Evolutionary conservation across 768 basidiomycete genomes (phyloP).

Genomic region (Pisolithus sp.): DNA sequence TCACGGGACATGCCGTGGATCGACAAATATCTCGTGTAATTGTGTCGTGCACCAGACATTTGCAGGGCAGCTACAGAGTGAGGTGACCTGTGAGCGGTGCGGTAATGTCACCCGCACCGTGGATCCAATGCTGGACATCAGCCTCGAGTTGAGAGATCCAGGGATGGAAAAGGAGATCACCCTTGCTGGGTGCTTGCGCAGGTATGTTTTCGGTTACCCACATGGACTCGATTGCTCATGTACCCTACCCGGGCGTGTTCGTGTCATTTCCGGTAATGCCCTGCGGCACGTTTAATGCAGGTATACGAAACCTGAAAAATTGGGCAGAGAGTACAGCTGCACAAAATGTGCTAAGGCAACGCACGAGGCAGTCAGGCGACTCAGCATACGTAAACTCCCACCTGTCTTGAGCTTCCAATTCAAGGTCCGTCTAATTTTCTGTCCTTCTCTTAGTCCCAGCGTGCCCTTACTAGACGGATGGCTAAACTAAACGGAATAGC

Average conservation of each 20-base stretch:
- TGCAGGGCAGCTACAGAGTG: conserved; percentile 79
- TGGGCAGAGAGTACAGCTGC: conserved; percentile 84
- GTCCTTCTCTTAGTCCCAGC: background rate
- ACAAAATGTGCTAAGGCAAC: conserved; percentile 66
- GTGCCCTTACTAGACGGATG: background rate
- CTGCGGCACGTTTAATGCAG: conserved; percentile 32
- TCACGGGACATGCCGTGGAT: conserved; percentile 69
- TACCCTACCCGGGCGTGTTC: too few relatives aligned
- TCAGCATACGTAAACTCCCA: conserved; percentile 81
- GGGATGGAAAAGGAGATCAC: conserved; percentile 56
- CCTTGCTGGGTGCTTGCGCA: conserved; percentile 66
- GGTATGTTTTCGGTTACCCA: conserved; percentile 35
- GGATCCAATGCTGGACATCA: conserved; percentile 89
- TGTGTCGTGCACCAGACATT: conserved; percentile 92
- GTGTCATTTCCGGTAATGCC: background rate
- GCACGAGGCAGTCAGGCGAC: conserved; percentile 75
- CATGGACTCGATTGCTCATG: too few relatives aligned
- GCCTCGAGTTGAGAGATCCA: conserved; percentile 68
- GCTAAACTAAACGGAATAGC: conserved; percentile 37
- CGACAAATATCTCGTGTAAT: conserved; percentile 73
- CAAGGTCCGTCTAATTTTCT: conserved; percentile 51
- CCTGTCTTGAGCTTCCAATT: conserved; percentile 91
- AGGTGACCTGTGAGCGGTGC: conserved; percentile 85
- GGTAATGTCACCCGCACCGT: conserved; percentile 68
- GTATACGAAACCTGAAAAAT: conserved; percentile 80